A percentile compares a stretch with the other conserved stretches of the same genome.
Conservation (phyloP, 2,329 filamentous ascomycete species). For the Geosmithia morbida region DNA sequence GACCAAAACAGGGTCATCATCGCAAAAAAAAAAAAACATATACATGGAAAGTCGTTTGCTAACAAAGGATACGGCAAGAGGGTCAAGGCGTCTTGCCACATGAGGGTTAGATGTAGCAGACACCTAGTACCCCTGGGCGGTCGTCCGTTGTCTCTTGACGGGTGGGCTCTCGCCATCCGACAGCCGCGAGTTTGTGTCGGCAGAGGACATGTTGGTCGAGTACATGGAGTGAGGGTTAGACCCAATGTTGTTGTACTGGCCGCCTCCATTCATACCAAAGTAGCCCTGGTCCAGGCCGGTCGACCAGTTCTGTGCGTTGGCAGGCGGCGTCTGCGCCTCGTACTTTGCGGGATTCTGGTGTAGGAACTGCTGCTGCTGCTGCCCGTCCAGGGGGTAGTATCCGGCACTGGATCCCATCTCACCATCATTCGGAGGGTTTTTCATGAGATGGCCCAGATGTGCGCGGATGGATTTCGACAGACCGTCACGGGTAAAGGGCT, state of each 20-base stretch:
- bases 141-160: slow-evolving; percentile 35
- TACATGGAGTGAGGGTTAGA: slow-evolving; percentile 12
- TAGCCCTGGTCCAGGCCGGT: slow-evolving; percentile 34
- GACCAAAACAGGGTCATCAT: too few relatives aligned
- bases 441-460: slow-evolving; percentile 72
- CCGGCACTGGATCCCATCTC: slow-evolving; percentile 16
- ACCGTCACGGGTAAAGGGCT: slow-evolving; percentile 85
- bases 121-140: slow-evolving; percentile 5
- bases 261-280: slow-evolving; percentile 26
- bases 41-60: too few relatives aligned
- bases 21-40: too few relatives aligned
- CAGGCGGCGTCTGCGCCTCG: slow-evolving; percentile 40
- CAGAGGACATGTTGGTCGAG: slow-evolving; percentile 7
- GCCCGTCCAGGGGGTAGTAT: slow-evolving; percentile 16
- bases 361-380: slow-evolving; percentile 12
- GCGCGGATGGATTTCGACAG: slow-evolving; percentile 79
- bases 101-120: slow-evolving; percentile 27
- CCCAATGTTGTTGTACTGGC: slow-evolving; percentile 21
- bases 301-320: slow-evolving; percentile 34
- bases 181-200: slow-evolving; percentile 14
- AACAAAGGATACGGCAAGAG: too few relatives aligned
- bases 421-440: slow-evolving; percentile 38
- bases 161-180: slow-evolving; percentile 26
- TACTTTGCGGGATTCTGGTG: slow-evolving; percentile 29
- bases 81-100: too few relatives aligned